Evolutionary conservation across 345 rosid genomes (phyloP).

Genomic region (Pistacia integerrima): DNA sequence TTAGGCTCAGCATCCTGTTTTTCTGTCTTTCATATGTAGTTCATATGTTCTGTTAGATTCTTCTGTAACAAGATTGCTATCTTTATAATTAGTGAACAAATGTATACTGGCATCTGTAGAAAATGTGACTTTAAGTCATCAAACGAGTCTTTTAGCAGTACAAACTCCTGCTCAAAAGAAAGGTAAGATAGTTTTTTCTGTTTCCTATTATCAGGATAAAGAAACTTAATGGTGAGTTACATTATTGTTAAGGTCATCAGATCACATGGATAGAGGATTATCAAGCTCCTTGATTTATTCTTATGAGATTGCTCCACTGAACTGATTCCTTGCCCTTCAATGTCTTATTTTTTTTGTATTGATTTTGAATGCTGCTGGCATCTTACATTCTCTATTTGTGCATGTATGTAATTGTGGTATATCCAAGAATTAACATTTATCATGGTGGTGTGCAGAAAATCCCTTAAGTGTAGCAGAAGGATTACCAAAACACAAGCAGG

Average conservation of each 20-base stretch:
- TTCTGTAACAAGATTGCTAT: conserved; percentile 10
- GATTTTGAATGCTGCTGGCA: background rate
- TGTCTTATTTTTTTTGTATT: background rate
- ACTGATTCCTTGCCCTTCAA: background rate
- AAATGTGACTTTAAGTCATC: conserved; percentile 12
- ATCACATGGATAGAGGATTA: conserved; percentile 2
- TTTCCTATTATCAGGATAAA: background rate
- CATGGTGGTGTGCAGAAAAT: conserved; percentile 14
- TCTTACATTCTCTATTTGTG: conserved; percentile 2
- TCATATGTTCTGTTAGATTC: conserved; percentile 14
- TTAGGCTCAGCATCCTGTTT: background rate
- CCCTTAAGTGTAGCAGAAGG: conserved; percentile 11
- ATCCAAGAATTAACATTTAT: conserved; percentile 3
- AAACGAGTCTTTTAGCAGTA: conserved; percentile 7
- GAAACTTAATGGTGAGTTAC: background rate
- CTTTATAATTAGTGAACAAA: conserved; percentile 18
- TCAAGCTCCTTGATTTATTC: background rate
- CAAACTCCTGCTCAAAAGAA: conserved; percentile 12
- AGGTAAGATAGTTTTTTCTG: conserved; percentile 23
- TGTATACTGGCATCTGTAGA: conserved; percentile 15
- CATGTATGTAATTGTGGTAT: background rate
- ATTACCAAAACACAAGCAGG: conserved; percentile 18
- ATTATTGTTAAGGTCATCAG: background rate
- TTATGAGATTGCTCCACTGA: background rate
- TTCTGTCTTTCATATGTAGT: conserved; percentile 18